These are phyloP conservation scores for Phoma sp. DNA, from an alignment of 2,329 filamentous ascomycete genomes.

Conservation along the genomic window DNA sequence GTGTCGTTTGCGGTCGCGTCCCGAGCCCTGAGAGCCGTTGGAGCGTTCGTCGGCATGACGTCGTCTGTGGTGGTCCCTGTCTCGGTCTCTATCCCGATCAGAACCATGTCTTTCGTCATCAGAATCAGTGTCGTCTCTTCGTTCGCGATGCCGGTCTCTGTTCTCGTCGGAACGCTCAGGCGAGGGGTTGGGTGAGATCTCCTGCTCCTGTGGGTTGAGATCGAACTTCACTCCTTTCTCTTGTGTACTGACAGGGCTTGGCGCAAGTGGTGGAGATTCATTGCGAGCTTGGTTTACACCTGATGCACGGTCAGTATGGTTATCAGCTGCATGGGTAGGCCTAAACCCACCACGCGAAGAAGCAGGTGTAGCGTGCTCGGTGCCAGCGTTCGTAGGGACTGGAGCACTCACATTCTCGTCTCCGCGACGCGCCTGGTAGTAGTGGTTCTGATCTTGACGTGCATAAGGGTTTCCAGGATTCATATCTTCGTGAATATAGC, in stretches of 20 bases:
- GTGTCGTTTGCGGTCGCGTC: slow-evolving; percentile 25
- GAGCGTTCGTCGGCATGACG: slow-evolving; percentile 20
- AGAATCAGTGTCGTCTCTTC: slow-evolving; percentile 3
- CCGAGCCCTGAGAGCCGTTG: slow-evolving; percentile 24
- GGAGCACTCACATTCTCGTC: slow-evolving; percentile 60
- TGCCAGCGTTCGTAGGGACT: slow-evolving; percentile 36
- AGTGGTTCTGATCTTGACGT: slow-evolving; percentile 33
- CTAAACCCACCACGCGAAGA: slow-evolving; percentile 18
- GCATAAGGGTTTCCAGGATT: slow-evolving; percentile 39
- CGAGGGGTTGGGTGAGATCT: slow-evolving; percentile 25
- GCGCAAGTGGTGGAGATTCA: slow-evolving; percentile 10
- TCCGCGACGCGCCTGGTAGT: slow-evolving; percentile 46
- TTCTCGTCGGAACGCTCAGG: slow-evolving; percentile 15
- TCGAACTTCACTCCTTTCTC: slow-evolving; percentile 51
- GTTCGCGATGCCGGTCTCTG: slow-evolving; percentile 18
- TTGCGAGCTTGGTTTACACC: slow-evolving; percentile 8
- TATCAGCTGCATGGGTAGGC: slow-evolving; percentile 22
- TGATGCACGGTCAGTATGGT: slow-evolving; percentile 35
- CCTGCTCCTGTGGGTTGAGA: slow-evolving; percentile 38
- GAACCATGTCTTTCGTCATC: slow-evolving; percentile 18
- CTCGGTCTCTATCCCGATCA: slow-evolving; percentile 18
- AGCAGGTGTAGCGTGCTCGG: slow-evolving; percentile 25
- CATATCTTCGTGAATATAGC: slow-evolving; percentile 38
- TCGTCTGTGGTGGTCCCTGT: slow-evolving; percentile 7
- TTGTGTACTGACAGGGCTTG: slow-evolving; percentile 22